A percentile compares a stretch with the other conserved stretches of the same genome.
These are phyloP conservation scores for Kwoniella shivajii DNA, from an alignment of 1,284 basidiomycete genomes.

Conservation along the genomic window DNA sequence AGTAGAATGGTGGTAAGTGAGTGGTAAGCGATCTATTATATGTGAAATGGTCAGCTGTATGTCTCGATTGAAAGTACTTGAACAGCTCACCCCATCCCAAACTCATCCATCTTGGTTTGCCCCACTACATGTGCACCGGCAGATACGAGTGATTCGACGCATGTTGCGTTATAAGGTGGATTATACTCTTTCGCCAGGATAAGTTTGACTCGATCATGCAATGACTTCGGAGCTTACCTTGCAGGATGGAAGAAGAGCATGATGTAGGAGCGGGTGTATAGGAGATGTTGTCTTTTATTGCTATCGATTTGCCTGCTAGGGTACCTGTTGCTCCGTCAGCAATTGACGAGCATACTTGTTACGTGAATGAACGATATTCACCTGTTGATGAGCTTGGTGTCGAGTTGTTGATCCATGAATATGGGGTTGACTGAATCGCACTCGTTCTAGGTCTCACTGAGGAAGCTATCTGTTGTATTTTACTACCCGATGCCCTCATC, in stretches of 20 bases:
- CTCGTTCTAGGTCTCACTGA: constrained; percentile 17
- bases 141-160: constrained; percentile 65
- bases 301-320: constrained; percentile 56
- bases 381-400: constrained; percentile 19
- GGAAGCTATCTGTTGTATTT: neutral
- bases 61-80: neutral
- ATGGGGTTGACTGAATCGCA: constrained; percentile 29
- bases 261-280: constrained; percentile 70
- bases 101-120: constrained; percentile 96
- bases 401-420: constrained; percentile 35
- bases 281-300: constrained; percentile 85
- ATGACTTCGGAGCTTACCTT: constrained; percentile 55
- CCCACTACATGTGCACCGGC: constrained; percentile 76
- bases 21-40: constrained; percentile 36
- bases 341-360: neutral
- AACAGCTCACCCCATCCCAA: constrained; percentile 86
- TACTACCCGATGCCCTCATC: constrained; percentile 4
- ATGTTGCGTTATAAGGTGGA: constrained; percentile 86
- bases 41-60: neutral
- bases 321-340: constrained; percentile 15
- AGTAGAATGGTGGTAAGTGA: constrained; percentile 31
- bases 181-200: constrained; percentile 62
- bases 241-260: constrained; percentile 74
- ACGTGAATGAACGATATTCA: constrained; percentile 3
- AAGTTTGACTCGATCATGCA: neutral